Conservation (phyloP, 2,329 filamentous ascomycete genomes). For the Hypoxylon sp. region DNA sequence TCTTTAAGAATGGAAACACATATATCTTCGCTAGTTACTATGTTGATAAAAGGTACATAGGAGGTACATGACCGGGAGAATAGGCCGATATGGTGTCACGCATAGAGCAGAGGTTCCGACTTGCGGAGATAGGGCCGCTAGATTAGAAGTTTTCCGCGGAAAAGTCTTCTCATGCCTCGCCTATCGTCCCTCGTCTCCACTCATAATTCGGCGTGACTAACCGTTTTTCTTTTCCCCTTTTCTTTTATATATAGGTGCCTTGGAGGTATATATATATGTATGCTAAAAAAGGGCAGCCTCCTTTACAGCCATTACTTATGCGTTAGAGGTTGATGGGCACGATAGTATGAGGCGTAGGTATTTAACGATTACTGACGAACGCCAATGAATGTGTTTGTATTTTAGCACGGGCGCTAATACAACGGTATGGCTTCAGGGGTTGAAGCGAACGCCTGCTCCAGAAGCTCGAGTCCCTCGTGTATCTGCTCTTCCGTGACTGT, state of each 20-base stretch:
- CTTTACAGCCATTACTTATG: neutral
- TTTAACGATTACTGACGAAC: neutral
- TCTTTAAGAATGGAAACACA: too few species aligned
- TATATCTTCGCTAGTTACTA: too few species aligned
- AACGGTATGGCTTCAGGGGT: conserved; percentile 54
- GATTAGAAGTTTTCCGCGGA: neutral
- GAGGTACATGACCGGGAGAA: too few species aligned
- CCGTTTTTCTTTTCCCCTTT: neutral
- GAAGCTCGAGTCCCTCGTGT: conserved; percentile 65
- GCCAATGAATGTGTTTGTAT: neutral
- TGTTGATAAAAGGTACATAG: too few species aligned
- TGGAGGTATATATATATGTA: too few species aligned
- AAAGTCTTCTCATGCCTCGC: neutral
- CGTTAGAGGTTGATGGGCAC: neutral
- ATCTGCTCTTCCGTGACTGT: conserved; percentile 67
- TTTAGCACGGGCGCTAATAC: conserved; percentile 38
- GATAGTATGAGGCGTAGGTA: neutral
- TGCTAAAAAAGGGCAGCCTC: neutral
- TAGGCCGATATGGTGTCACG: too few species aligned
- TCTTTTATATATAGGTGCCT: too few species aligned
- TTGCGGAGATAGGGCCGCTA: too few species aligned
- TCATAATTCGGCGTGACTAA: neutral
- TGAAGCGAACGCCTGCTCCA: conserved; percentile 68
- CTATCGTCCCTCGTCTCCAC: neutral
- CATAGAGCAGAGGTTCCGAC: too few species aligned